These are phyloP conservation scores for Musa balbisiana DNA, from an alignment of 202 grass and related monocot species.

Conservation along the genomic window DNA sequence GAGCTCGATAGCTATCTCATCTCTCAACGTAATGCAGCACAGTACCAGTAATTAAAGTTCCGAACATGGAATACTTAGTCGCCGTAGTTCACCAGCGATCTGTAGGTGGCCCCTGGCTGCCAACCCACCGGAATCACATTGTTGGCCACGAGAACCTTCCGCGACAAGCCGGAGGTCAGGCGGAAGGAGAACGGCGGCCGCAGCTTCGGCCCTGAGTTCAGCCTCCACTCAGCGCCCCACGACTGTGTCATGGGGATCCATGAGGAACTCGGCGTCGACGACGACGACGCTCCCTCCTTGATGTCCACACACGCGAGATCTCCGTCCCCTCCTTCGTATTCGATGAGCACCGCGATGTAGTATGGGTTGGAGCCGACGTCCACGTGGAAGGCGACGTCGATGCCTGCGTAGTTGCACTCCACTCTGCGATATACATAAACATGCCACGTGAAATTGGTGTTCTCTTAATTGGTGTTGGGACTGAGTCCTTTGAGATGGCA, in stretches of 20 bases:
- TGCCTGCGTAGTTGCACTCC: constrained; percentile 50
- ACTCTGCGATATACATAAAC: constrained; percentile 27
- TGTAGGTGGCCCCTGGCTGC: constrained; percentile 10
- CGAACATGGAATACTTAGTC: too few species aligned
- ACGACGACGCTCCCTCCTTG: constrained; percentile 1
- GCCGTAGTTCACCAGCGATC: constrained; percentile 22
- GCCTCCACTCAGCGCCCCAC: constrained; percentile 21
- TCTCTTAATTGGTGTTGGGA: too few species aligned
- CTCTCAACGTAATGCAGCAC: too few species aligned
- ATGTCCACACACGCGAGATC: constrained; percentile 68
- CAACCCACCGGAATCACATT: constrained; percentile 23
- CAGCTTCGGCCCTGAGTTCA: constrained; percentile 6
- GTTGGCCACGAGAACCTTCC: constrained; percentile 3
- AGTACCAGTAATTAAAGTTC: too few species aligned
- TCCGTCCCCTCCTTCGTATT: constrained; percentile 68
- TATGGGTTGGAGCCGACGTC: constrained; percentile 63
- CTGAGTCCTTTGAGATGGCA: too few species aligned
- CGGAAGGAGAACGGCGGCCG: constrained; percentile 11
- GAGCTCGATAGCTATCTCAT: too few species aligned
- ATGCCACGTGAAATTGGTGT: too few species aligned
- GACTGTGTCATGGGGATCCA: constrained; percentile 17
- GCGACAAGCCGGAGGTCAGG: background rate
- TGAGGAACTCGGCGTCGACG: background rate
- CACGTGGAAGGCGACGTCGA: constrained; percentile 62
- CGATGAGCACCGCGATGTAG: constrained; percentile 65